Conservation (phyloP, 148 eudicot genomes). For the Chenopodium quinoa region DNA sequence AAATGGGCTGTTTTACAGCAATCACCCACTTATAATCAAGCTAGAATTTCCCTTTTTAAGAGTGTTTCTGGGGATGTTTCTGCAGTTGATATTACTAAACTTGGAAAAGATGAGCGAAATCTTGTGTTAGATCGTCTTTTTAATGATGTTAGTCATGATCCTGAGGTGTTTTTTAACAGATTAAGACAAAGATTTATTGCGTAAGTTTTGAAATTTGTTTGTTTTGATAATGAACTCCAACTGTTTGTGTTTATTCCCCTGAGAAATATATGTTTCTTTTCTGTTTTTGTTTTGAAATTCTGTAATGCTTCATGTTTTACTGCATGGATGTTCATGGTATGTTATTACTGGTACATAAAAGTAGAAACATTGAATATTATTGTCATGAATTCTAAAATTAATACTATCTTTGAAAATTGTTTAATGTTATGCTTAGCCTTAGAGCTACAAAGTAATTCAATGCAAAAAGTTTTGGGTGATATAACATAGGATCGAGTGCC, state of each 20-base stretch:
- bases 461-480: no score
- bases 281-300: not conserved
- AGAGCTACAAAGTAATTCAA: no score
- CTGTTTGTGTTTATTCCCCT: not conserved
- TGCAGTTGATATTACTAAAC: constrained; percentile 55
- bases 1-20: constrained; percentile 59
- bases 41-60: constrained; percentile 57
- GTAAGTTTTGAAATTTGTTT: constrained; percentile 39
- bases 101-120: constrained; percentile 52
- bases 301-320: not conserved
- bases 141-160: constrained; percentile 52
- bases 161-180: constrained; percentile 52
- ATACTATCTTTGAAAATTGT: no score
- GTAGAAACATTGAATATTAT: no score
- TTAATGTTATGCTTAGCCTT: no score
- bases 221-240: not conserved
- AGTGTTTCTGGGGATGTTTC: constrained; percentile 50
- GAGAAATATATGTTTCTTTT: not conserved
- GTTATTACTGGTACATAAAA: not conserved
- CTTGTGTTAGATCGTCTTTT: constrained; percentile 64
- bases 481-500: no score
- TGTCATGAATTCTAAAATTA: no score
- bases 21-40: constrained; percentile 59
- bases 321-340: not conserved
- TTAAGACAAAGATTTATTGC: constrained; percentile 60